Percentiles rank a stretch among this genome's conserved stretches.
phyloP scores from a whole-genome alignment of 2,329 filamentous ascomycete species.

The Aspergillus calidoustus region DNA sequence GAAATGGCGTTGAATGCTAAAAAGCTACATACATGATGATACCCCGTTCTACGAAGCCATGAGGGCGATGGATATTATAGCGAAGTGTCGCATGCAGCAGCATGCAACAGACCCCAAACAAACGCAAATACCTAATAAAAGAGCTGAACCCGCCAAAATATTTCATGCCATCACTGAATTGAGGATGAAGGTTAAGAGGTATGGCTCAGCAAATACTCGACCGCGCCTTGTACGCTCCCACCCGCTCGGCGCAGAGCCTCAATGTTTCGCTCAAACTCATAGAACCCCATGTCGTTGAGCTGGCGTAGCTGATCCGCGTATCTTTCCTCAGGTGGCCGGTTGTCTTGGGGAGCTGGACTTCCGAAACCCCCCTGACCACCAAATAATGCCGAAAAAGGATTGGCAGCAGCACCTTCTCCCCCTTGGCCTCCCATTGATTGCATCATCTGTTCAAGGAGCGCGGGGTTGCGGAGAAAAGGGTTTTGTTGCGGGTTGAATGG shows the following conservation, averaged over 20 bases:
- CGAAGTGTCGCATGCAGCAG: not conserved
- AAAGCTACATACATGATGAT: not conserved
- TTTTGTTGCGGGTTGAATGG: constrained; percentile 55
- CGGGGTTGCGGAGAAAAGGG: constrained; percentile 64
- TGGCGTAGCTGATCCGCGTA: constrained; percentile 90
- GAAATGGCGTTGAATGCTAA: not conserved
- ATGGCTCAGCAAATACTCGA: constrained; percentile 47
- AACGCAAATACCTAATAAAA: constrained; percentile 1
- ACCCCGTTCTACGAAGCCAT: constrained; percentile 6
- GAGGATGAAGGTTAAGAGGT: constrained; percentile 28
- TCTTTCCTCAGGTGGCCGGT: constrained; percentile 86
- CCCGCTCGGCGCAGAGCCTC: constrained; percentile 84
- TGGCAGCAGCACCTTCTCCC: constrained; percentile 41
- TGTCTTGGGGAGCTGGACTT: constrained; percentile 69
- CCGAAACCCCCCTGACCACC: constrained; percentile 54
- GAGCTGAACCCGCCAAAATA: constrained; percentile 8
- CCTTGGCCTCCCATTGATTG: constrained; percentile 51
- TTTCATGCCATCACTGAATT: constrained; percentile 1
- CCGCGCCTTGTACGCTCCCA: constrained; percentile 86
- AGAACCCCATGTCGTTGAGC: constrained; percentile 99
- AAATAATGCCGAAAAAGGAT: constrained; percentile 54
- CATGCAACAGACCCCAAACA: constrained; percentile 2
- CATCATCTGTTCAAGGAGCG: constrained; percentile 62
- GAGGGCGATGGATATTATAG: constrained; percentile 7
- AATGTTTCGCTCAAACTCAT: constrained; percentile 92